phyloP scores from a whole-genome alignment of 2,329 filamentous ascomycete species.

The Dactylonectria estremocensis region DNA sequence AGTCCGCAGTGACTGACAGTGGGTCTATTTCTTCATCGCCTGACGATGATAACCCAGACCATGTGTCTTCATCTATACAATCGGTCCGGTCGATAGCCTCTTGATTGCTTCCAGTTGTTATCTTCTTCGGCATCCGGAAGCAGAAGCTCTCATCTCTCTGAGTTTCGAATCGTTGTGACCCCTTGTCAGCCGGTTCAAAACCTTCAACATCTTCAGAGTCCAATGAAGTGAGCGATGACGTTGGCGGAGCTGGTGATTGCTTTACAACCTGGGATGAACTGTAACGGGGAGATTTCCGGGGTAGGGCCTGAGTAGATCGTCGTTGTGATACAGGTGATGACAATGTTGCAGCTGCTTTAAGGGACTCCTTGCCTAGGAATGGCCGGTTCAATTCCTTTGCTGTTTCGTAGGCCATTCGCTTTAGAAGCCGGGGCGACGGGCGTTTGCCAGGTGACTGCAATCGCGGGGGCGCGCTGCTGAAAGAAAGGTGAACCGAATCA shows the following conservation, averaged over 20 bases:
- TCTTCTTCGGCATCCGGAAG: conserved; percentile 46
- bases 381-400: conserved; percentile 34
- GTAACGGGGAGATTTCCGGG: conserved; percentile 15
- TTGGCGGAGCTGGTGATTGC: conserved; percentile 27
- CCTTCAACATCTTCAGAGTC: not conserved
- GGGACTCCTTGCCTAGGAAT: conserved; percentile 27
- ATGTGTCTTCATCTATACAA: conserved; percentile 27
- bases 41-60: conserved; percentile 40
- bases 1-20: conserved; percentile 1
- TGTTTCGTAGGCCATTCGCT: not conserved
- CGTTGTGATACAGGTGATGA: conserved; percentile 49
- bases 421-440: conserved; percentile 31
- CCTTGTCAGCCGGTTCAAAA: not conserved
- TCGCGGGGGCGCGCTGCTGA: conserved; percentile 10
- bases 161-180: conserved; percentile 39
- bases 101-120: not conserved
- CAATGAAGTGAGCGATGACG: not conserved
- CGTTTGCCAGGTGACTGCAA: conserved; percentile 31
- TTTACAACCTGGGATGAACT: conserved; percentile 29
- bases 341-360: conserved; percentile 44
- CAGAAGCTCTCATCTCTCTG: conserved; percentile 54
- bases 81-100: not conserved
- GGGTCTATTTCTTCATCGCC: conserved; percentile 18
- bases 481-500: conserved; percentile 21
- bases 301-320: conserved; percentile 24